Evolutionary conservation across 805 yeast species (phyloP).

Genomic region (Pichia gijzeniarum): DNA sequence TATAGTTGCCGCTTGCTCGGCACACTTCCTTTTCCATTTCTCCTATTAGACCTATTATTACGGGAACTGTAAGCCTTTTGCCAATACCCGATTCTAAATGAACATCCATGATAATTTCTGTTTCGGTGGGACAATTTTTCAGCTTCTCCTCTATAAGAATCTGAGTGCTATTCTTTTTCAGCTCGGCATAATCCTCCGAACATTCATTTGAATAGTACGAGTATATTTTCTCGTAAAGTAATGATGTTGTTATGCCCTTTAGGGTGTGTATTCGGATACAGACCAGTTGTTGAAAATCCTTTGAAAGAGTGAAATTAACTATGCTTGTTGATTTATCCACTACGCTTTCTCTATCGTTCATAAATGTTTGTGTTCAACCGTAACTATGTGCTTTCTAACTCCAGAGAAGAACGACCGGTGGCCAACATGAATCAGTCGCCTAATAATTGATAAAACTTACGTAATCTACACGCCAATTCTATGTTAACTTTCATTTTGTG

Average conservation of each 20-base stretch:
- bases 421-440: too few relatives aligned
- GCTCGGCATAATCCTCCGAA: background rate
- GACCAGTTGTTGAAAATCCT: slow-evolving; percentile 46
- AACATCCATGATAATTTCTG: slow-evolving; percentile 8
- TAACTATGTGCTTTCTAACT: too few relatives aligned
- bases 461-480: too few relatives aligned
- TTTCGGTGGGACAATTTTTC: slow-evolving; percentile 12
- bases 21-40: background rate
- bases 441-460: too few relatives aligned
- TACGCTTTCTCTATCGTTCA: background rate
- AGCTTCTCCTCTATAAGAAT: slow-evolving; percentile 14
- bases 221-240: slow-evolving; percentile 3
- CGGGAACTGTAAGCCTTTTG: slow-evolving; percentile 39
- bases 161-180: slow-evolving; percentile 2
- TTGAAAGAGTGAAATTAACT: slow-evolving; percentile 47
- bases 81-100: slow-evolving; percentile 32
- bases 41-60: slow-evolving; percentile 20
- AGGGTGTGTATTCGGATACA: slow-evolving; percentile 35
- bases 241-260: slow-evolving; percentile 13
- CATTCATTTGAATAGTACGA: background rate
- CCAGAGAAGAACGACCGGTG: too few relatives aligned
- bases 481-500: too few relatives aligned
- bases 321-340: slow-evolving; percentile 5
- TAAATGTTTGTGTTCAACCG: too few relatives aligned
- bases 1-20: background rate